Percentiles rank a stretch among this genome's conserved stretches.
Evolutionary conservation across 257 asterid species (phyloP).

Genomic region (Nicotiana attenuata): DNA sequence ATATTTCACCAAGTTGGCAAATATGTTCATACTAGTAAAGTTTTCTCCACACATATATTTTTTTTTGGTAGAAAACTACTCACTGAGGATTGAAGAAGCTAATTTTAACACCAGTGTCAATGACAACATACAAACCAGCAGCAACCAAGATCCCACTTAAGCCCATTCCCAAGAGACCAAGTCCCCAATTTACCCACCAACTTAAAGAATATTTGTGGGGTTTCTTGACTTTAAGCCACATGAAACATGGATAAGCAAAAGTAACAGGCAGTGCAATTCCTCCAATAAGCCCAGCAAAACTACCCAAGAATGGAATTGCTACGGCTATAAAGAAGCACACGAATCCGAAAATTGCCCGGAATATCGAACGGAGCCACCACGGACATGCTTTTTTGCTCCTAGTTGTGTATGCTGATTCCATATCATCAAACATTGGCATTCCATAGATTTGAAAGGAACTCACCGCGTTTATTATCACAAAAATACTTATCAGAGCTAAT

Average conservation of each 20-base stretch:
- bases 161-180: slow-evolving; percentile 60
- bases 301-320: slow-evolving; percentile 73
- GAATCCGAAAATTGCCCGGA: slow-evolving; percentile 54
- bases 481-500: slow-evolving; percentile 39
- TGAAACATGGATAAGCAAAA: slow-evolving; percentile 70
- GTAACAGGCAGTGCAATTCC: slow-evolving; percentile 77
- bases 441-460: slow-evolving; percentile 85
- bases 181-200: slow-evolving; percentile 75
- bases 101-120: slow-evolving; percentile 58
- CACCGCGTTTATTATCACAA: slow-evolving; percentile 59
- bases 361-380: slow-evolving; percentile 66
- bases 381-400: slow-evolving; percentile 66
- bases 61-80: background rate
- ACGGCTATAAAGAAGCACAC: slow-evolving; percentile 64
- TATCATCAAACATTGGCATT: slow-evolving; percentile 74
- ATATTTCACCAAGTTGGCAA: background rate
- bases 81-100: slow-evolving; percentile 49
- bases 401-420: slow-evolving; percentile 58
- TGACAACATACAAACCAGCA: slow-evolving; percentile 59
- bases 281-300: slow-evolving; percentile 75
- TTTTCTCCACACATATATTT: background rate
- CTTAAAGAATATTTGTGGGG: slow-evolving; percentile 41
- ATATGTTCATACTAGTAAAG: background rate
- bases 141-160: slow-evolving; percentile 47
- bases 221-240: slow-evolving; percentile 84